Evolutionary conservation across 495 filamentous ascomycete genomes (phyloP).

Genomic region (Penicillium maclennaniae): DNA sequence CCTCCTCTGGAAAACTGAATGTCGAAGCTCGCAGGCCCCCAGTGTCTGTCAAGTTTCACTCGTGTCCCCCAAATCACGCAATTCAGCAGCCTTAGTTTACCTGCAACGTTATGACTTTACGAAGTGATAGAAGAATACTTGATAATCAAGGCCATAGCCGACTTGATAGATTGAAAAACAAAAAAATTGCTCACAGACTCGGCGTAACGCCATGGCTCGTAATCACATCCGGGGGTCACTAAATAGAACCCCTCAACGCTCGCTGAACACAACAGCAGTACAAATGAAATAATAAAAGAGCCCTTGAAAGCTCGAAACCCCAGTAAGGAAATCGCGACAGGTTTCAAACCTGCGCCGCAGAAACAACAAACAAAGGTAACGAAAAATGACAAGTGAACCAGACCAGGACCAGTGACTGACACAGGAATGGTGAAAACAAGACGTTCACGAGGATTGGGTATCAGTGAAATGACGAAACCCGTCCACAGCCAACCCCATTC

Average conservation of each 20-base stretch:
- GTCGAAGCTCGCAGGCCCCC: no score
- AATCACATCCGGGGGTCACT: slow-evolving; percentile 8
- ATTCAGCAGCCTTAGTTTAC: no score
- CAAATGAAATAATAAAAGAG: neutral
- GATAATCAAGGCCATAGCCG: neutral
- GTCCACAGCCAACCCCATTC: neutral
- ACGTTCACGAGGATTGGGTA: neutral
- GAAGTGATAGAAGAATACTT: no score
- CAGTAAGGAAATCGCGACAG: no score
- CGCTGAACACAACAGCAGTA: neutral
- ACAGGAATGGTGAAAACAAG: neutral
- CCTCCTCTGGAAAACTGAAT: no score
- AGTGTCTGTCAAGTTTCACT: no score
- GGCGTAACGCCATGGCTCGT: slow-evolving; percentile 17
- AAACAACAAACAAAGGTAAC: neutral
- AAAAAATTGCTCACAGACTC: neutral
- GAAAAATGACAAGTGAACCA: neutral
- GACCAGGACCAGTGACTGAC: neutral
- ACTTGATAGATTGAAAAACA: neutral
- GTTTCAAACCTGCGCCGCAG: neutral
- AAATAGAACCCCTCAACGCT: neutral
- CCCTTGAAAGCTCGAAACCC: no score
- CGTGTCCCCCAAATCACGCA: no score
- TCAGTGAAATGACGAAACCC: neutral
- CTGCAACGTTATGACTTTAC: no score